Percentiles rank a stretch among this genome's conserved stretches.
Evolutionary conservation across 768 basidiomycete species (phyloP).

Genomic region (Symmetrospora coprosmae): DNA sequence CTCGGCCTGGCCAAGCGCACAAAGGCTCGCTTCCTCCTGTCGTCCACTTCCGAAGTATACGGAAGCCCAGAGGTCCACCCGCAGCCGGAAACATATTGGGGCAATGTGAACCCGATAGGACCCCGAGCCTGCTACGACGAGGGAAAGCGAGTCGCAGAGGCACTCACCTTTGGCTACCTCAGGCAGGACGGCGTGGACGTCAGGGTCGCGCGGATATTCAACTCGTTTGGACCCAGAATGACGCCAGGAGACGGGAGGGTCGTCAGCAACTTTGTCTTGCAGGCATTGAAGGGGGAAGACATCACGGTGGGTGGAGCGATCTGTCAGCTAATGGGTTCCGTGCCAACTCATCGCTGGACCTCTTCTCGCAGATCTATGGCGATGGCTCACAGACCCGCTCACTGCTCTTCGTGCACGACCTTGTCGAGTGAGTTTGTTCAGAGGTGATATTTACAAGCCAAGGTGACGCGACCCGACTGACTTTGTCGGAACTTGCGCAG

Average conservation of each 20-base stretch:
- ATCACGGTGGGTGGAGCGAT: constrained; percentile 76
- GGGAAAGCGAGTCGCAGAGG: constrained; percentile 97
- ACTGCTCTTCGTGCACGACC: constrained; percentile 87
- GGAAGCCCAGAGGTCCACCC: constrained; percentile 98
- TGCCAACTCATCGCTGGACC: not conserved
- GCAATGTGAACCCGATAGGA: constrained; percentile 85
- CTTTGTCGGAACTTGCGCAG: not conserved
- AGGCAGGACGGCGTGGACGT: constrained; percentile 90
- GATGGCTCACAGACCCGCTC: constrained; percentile 31
- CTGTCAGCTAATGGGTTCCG: constrained; percentile 54
- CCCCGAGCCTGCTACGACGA: constrained; percentile 99
- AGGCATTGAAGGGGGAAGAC: constrained; percentile 87
- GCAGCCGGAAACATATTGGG: constrained; percentile 44
- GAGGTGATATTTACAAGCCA: constrained; percentile 46
- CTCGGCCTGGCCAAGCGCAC: constrained; percentile 92
- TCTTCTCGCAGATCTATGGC: constrained; percentile 42
- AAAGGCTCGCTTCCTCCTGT: constrained; percentile 91
- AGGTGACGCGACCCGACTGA: not conserved
- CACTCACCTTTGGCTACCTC: constrained; percentile 88
- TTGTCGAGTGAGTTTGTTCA: constrained; percentile 82
- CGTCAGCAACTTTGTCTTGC: constrained; percentile 97
- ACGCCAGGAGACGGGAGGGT: constrained; percentile 73
- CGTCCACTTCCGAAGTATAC: constrained; percentile 88
- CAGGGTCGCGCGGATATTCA: constrained; percentile 95
- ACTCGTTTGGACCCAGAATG: constrained; percentile 65